Conservation (phyloP, 495 filamentous ascomycete species). For the Cercophora newfieldiana region DNA sequence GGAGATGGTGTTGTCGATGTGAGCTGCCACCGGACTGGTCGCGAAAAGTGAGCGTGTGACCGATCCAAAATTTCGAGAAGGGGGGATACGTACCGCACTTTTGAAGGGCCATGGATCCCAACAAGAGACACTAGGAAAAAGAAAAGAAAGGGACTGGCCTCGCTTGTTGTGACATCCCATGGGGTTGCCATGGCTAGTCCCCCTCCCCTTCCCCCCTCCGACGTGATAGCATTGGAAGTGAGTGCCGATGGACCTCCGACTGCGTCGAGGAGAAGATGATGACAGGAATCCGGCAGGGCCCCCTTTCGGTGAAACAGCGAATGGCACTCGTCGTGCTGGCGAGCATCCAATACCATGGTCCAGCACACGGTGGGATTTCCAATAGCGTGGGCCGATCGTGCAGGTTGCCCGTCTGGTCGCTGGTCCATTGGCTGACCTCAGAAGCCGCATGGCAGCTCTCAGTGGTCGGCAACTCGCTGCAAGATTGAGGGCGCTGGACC, state of each 20-base stretch:
- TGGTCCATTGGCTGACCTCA: not conserved
- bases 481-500: not conserved
- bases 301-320: slow-evolving; percentile 1
- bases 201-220: no score
- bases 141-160: not conserved
- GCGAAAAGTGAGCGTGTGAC: slow-evolving; percentile 4
- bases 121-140: not conserved
- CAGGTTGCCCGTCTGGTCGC: not conserved
- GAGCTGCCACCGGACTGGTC: slow-evolving; percentile 8
- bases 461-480: not conserved
- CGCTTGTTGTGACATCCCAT: not conserved
- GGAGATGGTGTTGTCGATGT: slow-evolving; percentile 5
- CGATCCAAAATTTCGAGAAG: not conserved
- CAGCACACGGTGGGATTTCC: slow-evolving; percentile 1
- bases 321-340: not conserved
- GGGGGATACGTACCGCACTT: slow-evolving; percentile 1
- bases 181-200: not conserved
- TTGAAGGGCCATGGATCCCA: not conserved
- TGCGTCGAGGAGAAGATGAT: not conserved
- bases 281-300: not conserved
- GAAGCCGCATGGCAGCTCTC: not conserved
- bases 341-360: not conserved
- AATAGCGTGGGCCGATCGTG: not conserved
- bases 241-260: no score
- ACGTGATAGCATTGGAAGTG: no score